phyloP scores from a whole-genome alignment of 768 basidiomycete species.

The Filobasidium floriforme region DNA sequence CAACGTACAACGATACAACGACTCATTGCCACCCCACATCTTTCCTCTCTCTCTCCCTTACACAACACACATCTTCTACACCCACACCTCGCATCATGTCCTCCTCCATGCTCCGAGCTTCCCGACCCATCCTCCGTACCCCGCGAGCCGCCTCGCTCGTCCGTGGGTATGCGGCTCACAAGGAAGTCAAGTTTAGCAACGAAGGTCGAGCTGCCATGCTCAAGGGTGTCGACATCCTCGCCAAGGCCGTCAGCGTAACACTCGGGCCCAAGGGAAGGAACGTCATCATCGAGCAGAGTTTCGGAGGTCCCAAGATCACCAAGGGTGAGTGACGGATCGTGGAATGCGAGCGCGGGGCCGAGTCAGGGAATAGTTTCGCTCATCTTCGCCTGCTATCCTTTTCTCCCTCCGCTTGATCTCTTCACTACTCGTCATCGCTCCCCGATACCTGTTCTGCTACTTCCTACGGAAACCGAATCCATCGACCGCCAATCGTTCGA shows the following conservation, averaged over 20 bases:
- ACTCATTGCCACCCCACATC: background rate
- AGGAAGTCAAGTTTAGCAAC: constrained; percentile 95
- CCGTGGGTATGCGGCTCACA: constrained; percentile 53
- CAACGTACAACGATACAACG: background rate
- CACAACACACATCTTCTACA: background rate
- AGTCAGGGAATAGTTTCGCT: no score
- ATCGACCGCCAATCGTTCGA: no score
- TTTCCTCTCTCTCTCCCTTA: background rate
- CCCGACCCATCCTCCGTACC: constrained; percentile 34
- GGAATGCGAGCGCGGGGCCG: no score
- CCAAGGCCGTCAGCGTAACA: constrained; percentile 92
- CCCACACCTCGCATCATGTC: background rate
- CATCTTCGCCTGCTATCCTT: background rate
- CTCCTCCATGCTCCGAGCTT: constrained; percentile 27
- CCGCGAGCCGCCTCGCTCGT: constrained; percentile 28
- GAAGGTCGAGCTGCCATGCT: constrained; percentile 88
- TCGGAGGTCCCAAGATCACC: constrained; percentile 69
- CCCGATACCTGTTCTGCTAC: no score
- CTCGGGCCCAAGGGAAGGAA: constrained; percentile 96
- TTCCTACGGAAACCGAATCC: no score
- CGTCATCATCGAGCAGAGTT: constrained; percentile 83
- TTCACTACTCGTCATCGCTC: no score
- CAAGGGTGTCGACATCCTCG: constrained; percentile 91
- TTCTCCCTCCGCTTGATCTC: no score
- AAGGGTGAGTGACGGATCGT: constrained; percentile 56